A percentile compares a stretch with the other conserved stretches of the same genome.
phyloP scores from a whole-genome alignment of 306 rosid genomes.

The Macrotyloma uniflorum region DNA sequence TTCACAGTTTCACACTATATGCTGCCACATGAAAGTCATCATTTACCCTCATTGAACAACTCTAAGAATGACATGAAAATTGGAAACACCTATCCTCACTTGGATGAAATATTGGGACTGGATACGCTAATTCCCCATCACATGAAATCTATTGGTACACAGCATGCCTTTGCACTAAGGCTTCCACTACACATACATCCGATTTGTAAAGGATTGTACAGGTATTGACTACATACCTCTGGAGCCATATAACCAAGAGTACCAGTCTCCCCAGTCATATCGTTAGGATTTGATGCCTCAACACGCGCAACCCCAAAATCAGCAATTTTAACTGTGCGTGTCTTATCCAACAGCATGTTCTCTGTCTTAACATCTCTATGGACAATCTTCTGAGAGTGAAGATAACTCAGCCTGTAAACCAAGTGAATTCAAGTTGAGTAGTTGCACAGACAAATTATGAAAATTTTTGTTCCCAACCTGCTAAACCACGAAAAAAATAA shows the following conservation, averaged over 20 bases:
- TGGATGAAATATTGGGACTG: conserved; percentile 9
- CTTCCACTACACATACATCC: not conserved
- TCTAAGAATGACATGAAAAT: not conserved
- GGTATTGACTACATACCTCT: conserved; percentile 61
- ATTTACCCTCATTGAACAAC: conserved; percentile 7
- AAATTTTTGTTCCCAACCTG: conserved; percentile 17
- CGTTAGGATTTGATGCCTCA: conserved; percentile 98
- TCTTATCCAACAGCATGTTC: conserved; percentile 91
- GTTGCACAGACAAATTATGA: conserved; percentile 9
- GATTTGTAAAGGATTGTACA: conserved; percentile 20
- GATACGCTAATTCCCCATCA: not conserved
- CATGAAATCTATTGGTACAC: conserved; percentile 21
- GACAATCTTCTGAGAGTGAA: conserved; percentile 95
- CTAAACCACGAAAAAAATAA: conserved; percentile 33
- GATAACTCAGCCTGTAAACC: conserved; percentile 82
- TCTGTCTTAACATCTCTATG: conserved; percentile 99
- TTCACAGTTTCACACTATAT: not conserved
- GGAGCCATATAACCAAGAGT: conserved; percentile 99
- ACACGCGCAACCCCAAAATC: conserved; percentile 99
- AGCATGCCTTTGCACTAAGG: not conserved
- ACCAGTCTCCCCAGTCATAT: conserved; percentile 99
- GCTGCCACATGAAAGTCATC: conserved; percentile 12
- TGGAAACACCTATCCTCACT: not conserved
- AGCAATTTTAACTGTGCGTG: conserved; percentile 87
- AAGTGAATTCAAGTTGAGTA: conserved; percentile 32